Evolutionary conservation across 176 grass and related monocot genomes (phyloP), one percentile per base, ranked within the genome.

Genomic region (Juncus effusus): DNA sequence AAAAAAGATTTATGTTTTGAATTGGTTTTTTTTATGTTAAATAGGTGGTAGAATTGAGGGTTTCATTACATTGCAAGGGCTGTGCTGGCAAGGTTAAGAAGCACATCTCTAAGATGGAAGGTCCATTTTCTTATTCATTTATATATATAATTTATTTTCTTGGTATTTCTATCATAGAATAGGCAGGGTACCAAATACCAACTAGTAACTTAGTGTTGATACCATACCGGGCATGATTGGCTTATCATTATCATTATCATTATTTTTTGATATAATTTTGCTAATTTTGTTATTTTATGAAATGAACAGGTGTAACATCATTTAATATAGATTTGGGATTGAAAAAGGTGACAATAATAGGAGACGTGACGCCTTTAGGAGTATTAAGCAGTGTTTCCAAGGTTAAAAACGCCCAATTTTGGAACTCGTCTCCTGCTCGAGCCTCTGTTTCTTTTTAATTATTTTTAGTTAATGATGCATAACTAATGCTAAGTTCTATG

Each of bases 261-360:
- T 61, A 7, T 61, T 0, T 52, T 59, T 59, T 40, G 12, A 36
- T 45, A 38, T 38, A 2, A 38, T 56, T 70, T 70, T 56, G 14
- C 40, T 63, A 36, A 13, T 62, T 42, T 10, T n/a, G 49, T 62
- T 60, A 14, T 50, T 63, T 4, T 61, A 7, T 41, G 35, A 49
- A 49, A 9, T 51, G 41, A 60, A 63, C 71, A 90, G 86, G 93
- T 0, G 88, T 92, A 11, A 86, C 75, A 11, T 97, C 93, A 28
- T 89, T 89, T 74, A 61, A 86, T 85, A 86, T 97, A 61, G 85
- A 97, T 70, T 80, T 92, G 67, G 67, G 77, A 40, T 75, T 51
- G 45, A 97, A 97, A 74, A 97, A 97, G 85, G 93, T 97, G 55
- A 97, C 93, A 5, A 79, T 92, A 55, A 71, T 80, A 47, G 88